A percentile compares a stretch with the other conserved stretches of the same genome.
phyloP scores from a whole-genome alignment of 1,139 yeast genomes.

The Waltiozyma sp. region DNA sequence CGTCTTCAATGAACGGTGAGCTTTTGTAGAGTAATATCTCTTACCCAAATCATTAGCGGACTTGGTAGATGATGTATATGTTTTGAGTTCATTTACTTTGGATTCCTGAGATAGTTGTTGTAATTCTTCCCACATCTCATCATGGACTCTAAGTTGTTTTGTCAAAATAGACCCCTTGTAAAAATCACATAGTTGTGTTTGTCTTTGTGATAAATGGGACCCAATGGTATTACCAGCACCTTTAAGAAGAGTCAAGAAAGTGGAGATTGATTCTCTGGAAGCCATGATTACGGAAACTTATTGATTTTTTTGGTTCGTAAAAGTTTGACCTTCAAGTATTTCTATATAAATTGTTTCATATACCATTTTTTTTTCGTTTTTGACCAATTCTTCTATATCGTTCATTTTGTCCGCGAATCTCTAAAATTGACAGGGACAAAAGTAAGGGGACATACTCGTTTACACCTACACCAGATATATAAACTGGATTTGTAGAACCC shows the following conservation, averaged over 20 bases:
- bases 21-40: background rate
- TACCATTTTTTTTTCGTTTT: too few species aligned
- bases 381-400: too few species aligned
- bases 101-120: constrained; percentile 6
- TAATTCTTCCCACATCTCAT: constrained; percentile 17
- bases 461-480: too few species aligned
- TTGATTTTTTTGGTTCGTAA: too few species aligned
- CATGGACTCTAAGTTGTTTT: constrained; percentile 13
- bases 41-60: background rate
- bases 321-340: too few species aligned
- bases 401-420: too few species aligned
- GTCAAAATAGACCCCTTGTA: constrained; percentile 15
- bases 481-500: too few species aligned
- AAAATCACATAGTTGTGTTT: constrained; percentile 8
- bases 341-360: too few species aligned
- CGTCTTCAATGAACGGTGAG: background rate
- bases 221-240: constrained; percentile 7
- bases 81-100: constrained; percentile 3
- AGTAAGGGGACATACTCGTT: too few species aligned
- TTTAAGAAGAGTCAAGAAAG: constrained; percentile 11
- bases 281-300: constrained; percentile 4
- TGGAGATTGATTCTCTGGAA: constrained; percentile 11
- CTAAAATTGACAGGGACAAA: too few species aligned
- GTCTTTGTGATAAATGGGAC: background rate
- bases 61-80: background rate